phyloP scores from a whole-genome alignment of 768 basidiomycete genomes.

The Lentinula sp. region DNA sequence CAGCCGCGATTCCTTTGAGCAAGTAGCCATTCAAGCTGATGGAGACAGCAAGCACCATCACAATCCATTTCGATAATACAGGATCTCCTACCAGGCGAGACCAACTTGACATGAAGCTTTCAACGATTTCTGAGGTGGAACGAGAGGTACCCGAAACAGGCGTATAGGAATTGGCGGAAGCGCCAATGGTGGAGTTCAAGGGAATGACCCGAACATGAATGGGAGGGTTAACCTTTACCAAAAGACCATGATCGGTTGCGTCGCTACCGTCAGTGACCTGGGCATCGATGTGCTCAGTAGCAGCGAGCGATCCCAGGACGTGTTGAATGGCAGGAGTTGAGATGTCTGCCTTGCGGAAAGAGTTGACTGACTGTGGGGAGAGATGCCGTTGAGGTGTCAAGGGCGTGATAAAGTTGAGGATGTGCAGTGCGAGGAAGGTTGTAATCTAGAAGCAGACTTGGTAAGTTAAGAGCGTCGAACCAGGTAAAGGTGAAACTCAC shows the following conservation, averaged over 20 bases:
- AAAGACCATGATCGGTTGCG: slow-evolving; percentile 27
- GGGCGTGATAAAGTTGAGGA: slow-evolving; percentile 89
- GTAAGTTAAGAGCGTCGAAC: background rate
- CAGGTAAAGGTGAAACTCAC: slow-evolving; percentile 32
- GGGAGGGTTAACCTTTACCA: slow-evolving; percentile 60
- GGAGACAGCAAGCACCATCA: slow-evolving; percentile 77
- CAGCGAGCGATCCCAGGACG: slow-evolving; percentile 53
- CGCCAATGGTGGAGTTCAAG: background rate
- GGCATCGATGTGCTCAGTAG: slow-evolving; percentile 8
- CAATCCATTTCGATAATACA: slow-evolving; percentile 91
- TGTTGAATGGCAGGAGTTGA: slow-evolving; percentile 52
- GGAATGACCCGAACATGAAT: slow-evolving; percentile 46
- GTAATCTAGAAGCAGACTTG: slow-evolving; percentile 48
- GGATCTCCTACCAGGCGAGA: slow-evolving; percentile 91
- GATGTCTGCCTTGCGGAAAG: slow-evolving; percentile 62
- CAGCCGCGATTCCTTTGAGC: slow-evolving; percentile 77
- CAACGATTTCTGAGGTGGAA: slow-evolving; percentile 50
- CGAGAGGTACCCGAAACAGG: slow-evolving; percentile 2
- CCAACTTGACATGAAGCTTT: slow-evolving; percentile 88
- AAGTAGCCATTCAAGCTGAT: slow-evolving; percentile 91
- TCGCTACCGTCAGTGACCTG: background rate
- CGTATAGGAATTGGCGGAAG: slow-evolving; percentile 2
- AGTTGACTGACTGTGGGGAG: background rate
- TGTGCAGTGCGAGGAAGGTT: slow-evolving; percentile 86
- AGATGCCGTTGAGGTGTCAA: slow-evolving; percentile 54